Evolutionary conservation across 1,284 basidiomycete genomes (phyloP), one percentile per base, ranked within the genome.

Genomic region (Apiotrichum veenhuisii): DNA sequence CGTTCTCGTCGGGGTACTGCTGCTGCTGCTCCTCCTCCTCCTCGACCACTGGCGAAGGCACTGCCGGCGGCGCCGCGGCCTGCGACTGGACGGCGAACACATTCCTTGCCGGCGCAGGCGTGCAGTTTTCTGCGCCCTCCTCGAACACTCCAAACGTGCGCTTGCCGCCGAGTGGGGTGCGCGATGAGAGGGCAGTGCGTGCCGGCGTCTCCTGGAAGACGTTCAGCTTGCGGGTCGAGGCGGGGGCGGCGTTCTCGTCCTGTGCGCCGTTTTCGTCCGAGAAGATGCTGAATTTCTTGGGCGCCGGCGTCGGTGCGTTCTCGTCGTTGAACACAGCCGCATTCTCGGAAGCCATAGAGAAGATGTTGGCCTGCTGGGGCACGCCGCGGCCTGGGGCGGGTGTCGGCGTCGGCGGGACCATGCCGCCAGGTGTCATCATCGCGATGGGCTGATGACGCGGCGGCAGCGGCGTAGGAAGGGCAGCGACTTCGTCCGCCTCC

Each of bases 331-430:
- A 40, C 68, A 67, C 37, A 65, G 58, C 34, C 43, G 38, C 26
- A 52, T 18, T 23, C 2, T 41, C 47, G 23, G 49, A 46, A 27
- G 47, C 50, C 20, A 42, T 49, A 9, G 52, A 55, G 27, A 60
- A 60, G 33, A 60, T 50, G 52, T 54, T 51, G 11, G 57, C 57
- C 38, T 59, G 48, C 43, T 34, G 43, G 14, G 40, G 50, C 8
- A 26, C 22, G 27, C 45, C 40, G 22, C 44, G 40, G 11, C 56
- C 56, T 2, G 58, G 54, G 3, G 69, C 68, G 0, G 76, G 76
- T 0, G 75, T 77, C 1, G 78, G 78, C 0, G 77, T 79, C 0
- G 77, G 77, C 2, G 78, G 77, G 0, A 79, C 70, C 47, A 65
- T 60, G 26, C 57, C 63, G 12, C 63, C 65, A 2, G 70, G 72